phyloP scores from a whole-genome alignment of 2,329 filamentous ascomycete species.

The Botrytis aclada region DNA sequence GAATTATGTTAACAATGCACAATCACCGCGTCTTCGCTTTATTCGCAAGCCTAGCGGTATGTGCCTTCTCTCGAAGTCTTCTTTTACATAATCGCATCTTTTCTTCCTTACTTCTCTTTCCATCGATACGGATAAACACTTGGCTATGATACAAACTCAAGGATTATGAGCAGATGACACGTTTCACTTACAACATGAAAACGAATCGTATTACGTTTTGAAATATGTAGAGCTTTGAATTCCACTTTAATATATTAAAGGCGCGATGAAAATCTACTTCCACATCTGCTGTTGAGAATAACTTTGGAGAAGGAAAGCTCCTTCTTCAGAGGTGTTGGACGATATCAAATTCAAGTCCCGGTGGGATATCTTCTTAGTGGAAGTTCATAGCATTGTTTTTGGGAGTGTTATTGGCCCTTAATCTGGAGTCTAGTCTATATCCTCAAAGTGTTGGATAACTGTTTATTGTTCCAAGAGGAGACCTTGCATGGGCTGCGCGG shows the following conservation, averaged over 20 bases:
- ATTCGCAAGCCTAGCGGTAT: not conserved
- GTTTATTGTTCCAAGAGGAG: not conserved
- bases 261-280: not conserved
- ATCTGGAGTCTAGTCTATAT: not conserved
- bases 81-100: not conserved
- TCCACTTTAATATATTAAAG: not conserved
- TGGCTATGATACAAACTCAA: not conserved
- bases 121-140: not conserved
- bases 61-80: not conserved
- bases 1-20: not conserved
- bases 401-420: too few species aligned
- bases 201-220: not conserved
- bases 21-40: not conserved
- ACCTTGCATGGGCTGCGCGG: rapidly evolving
- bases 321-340: not conserved
- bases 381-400: not conserved
- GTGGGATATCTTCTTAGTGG: not conserved
- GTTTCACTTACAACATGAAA: not conserved
- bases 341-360: not conserved
- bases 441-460: not conserved
- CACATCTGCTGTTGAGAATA: not conserved
- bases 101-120: not conserved
- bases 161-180: not conserved
- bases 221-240: not conserved
- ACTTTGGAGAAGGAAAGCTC: not conserved